Percentiles rank a stretch among this genome's conserved stretches.
Evolutionary conservation across 192 early-diverging fungal species (phyloP).

Genomic region (Mortierella alpina): DNA sequence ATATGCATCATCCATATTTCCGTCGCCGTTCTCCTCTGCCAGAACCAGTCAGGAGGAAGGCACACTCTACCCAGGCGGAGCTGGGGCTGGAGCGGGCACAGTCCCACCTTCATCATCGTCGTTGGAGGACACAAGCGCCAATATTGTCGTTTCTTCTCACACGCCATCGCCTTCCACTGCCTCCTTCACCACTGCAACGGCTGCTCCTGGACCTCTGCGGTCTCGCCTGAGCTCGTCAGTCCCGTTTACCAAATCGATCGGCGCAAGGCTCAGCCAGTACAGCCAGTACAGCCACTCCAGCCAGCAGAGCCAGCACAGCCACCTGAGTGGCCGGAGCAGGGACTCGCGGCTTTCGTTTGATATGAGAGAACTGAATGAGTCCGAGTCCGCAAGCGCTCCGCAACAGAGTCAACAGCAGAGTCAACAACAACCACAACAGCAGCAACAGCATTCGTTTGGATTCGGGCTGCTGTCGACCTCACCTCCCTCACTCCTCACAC

Average conservation of each 20-base stretch:
- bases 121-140: neutral
- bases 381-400: neutral
- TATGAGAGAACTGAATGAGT: constrained; percentile 1
- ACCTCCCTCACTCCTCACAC: neutral
- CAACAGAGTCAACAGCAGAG: neutral
- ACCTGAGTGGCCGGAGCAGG: constrained; percentile 30
- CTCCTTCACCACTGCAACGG: neutral
- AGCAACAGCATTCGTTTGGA: neutral
- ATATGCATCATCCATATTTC: no score
- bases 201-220: neutral
- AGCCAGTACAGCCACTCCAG: constrained; percentile 45
- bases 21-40: constrained; percentile 6
- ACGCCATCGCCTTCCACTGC: neutral
- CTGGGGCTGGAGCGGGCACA: no score
- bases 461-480: neutral
- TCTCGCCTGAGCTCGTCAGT: constrained; percentile 6
- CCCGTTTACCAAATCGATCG: constrained; percentile 21
- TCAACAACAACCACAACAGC: neutral
- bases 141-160: neutral
- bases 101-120: neutral
- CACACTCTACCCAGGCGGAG: neutral
- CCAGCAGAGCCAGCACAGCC: constrained; percentile 41
- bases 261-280: constrained; percentile 26
- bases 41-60: constrained; percentile 18
- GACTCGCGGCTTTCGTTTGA: constrained; percentile 40